These are phyloP conservation scores for Geosmithia putterillii DNA, from an alignment of 2,329 filamentous ascomycete genomes.

Conservation along the genomic window DNA sequence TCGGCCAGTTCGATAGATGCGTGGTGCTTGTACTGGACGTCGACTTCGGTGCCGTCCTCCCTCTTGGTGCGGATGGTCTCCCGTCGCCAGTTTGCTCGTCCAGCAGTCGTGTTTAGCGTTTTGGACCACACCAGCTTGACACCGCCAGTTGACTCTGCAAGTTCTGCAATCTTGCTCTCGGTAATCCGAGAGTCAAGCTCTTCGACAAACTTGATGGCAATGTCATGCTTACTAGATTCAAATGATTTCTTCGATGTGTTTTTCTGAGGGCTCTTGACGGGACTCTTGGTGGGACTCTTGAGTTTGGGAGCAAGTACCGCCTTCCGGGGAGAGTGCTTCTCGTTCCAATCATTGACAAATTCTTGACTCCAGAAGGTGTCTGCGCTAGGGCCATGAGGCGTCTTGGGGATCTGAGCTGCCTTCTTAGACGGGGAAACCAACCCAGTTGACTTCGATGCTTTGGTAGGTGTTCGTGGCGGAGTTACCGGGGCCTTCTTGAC, in stretches of 20 bases:
- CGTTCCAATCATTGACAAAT: conserved; percentile 50
- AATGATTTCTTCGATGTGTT: conserved; percentile 45
- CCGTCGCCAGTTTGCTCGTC: conserved; percentile 60
- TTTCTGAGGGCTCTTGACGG: conserved; percentile 19
- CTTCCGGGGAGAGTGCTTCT: conserved; percentile 43
- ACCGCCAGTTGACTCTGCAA: conserved; percentile 55
- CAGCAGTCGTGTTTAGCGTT: conserved; percentile 69
- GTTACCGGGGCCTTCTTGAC: conserved; percentile 1
- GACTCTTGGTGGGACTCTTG: conserved; percentile 13
- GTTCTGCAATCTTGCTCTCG: conserved; percentile 39
- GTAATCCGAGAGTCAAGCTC: conserved; percentile 60
- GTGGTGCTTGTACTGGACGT: conserved; percentile 36
- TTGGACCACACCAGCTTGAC: conserved; percentile 63
- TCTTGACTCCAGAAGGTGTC: conserved; percentile 50
- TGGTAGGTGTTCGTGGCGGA: conserved; percentile 2
- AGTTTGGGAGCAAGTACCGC: conserved; percentile 14
- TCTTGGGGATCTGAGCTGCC: conserved; percentile 30
- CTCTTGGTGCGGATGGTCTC: conserved; percentile 33
- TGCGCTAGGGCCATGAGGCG: conserved; percentile 38
- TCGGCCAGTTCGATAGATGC: conserved; percentile 80
- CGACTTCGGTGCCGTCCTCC: conserved; percentile 11
- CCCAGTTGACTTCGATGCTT: conserved; percentile 6
- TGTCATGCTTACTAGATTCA: conserved; percentile 43
- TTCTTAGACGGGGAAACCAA: conserved; percentile 19
- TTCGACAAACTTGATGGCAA: conserved; percentile 51